A percentile compares a stretch with the other conserved stretches of the same genome.
These are phyloP conservation scores for Ganoderma sinense DNA, from an alignment of 1,284 basidiomycete species.

Conservation along the genomic window DNA sequence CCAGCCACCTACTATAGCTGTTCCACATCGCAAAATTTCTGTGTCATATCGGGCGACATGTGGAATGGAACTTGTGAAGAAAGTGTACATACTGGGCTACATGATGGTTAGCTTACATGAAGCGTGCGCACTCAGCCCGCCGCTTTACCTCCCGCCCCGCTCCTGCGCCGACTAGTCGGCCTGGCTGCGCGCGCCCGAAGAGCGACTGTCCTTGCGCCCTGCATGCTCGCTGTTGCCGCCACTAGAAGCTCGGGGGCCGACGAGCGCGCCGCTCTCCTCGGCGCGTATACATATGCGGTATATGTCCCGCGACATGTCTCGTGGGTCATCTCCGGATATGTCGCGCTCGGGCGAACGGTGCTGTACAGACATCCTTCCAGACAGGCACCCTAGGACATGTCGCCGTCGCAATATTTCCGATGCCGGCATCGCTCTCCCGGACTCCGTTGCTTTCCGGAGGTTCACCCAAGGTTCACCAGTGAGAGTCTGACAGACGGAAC, in stretches of 20 bases:
- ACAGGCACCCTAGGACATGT: background rate
- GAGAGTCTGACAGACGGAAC: background rate
- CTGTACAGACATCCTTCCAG: background rate
- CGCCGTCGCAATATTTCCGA: background rate
- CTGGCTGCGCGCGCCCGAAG: constrained; percentile 1
- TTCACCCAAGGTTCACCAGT: background rate
- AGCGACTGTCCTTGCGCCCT: background rate
- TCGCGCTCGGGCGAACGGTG: background rate
- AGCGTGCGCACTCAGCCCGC: background rate
- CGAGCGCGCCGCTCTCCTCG: background rate
- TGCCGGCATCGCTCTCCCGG: background rate
- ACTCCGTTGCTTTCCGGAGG: background rate
- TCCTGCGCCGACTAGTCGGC: background rate
- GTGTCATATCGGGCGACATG: background rate
- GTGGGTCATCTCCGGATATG: background rate
- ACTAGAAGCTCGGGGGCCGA: background rate
- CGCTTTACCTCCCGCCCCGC: background rate
- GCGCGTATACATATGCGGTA: background rate
- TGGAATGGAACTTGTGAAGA: background rate
- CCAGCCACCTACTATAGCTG: background rate
- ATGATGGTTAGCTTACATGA: background rate
- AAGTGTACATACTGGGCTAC: background rate
- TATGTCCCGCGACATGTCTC: background rate
- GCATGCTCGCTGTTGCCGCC: background rate
- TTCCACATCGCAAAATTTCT: background rate